Percentiles rank a stretch among this genome's conserved stretches.
Evolutionary conservation across 2,329 filamentous ascomycete genomes (phyloP).

Genomic region (Ambrosiella cleistominuta): DNA sequence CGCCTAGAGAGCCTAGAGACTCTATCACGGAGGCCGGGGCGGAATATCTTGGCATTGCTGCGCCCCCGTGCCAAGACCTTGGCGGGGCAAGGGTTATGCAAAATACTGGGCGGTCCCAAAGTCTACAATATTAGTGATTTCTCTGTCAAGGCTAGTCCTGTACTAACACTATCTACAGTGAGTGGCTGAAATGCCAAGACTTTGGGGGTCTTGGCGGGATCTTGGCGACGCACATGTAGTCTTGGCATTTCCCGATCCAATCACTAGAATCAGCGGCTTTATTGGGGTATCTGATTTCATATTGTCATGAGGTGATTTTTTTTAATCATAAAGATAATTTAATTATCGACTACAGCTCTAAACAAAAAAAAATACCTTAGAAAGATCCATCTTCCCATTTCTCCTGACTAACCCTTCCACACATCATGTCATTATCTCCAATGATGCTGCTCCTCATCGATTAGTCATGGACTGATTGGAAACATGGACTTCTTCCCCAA

Average conservation of each 20-base stretch:
- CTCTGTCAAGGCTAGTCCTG: too few relatives aligned
- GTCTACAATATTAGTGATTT: constrained; percentile 1
- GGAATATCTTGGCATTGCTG: constrained; percentile 13
- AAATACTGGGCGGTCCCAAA: not conserved
- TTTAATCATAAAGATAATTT: not conserved
- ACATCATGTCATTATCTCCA: too few relatives aligned
- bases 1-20: not conserved
- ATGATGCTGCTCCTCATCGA: too few relatives aligned
- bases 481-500: too few relatives aligned
- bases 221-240: constrained; percentile 9
- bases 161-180: constrained; percentile 1
- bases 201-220: not conserved
- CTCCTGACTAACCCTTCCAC: too few relatives aligned
- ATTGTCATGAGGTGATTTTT: not conserved
- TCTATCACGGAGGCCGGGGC: constrained; percentile 8
- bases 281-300: not conserved
- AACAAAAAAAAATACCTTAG: too few relatives aligned
- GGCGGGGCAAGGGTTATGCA: constrained; percentile 9
- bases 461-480: too few relatives aligned
- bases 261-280: not conserved
- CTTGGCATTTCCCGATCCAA: constrained; percentile 10
- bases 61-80: constrained; percentile 13
- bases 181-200: constrained; percentile 8
- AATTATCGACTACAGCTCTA: not conserved
- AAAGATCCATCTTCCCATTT: too few relatives aligned